These are phyloP conservation scores for Powellomyces hirtus DNA, from an alignment of 192 early-diverging fungal genomes.

Conservation along the genomic window DNA sequence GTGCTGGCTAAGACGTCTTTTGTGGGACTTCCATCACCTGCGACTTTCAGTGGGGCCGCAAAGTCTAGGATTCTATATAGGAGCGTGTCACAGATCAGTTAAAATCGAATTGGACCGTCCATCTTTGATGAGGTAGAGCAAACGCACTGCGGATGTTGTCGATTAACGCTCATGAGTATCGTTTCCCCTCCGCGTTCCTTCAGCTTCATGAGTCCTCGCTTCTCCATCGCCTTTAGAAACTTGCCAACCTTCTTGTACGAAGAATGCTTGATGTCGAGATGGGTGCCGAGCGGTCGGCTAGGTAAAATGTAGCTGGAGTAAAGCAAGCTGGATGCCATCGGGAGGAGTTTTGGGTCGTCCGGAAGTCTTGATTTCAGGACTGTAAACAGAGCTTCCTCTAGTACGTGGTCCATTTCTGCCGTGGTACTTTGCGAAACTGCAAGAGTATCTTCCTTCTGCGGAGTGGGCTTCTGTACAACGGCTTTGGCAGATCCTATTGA, in stretches of 20 bases:
- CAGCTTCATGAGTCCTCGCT: conserved; percentile 74
- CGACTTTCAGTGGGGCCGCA: conserved; percentile 16
- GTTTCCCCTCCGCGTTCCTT: conserved; percentile 76
- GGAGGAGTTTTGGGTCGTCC: conserved; percentile 58
- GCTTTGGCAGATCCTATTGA: background rate
- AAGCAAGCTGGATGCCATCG: conserved; percentile 71
- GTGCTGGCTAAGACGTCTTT: background rate
- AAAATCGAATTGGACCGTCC: background rate
- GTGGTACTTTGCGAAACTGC: background rate
- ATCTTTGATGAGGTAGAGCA: background rate
- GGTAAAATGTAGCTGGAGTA: conserved; percentile 77
- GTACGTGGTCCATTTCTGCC: conserved; percentile 71
- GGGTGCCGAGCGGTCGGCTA: conserved; percentile 54
- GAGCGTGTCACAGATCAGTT: background rate
- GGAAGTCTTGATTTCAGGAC: conserved; percentile 67
- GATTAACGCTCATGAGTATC: conserved; percentile 56
- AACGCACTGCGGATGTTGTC: conserved; percentile 58
- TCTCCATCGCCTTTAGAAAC: conserved; percentile 86
- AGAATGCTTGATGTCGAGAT: conserved; percentile 81
- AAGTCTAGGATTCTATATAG: conserved; percentile 2
- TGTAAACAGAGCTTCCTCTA: conserved; percentile 69
- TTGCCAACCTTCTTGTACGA: conserved; percentile 83
- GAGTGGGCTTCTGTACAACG: too few relatives aligned
- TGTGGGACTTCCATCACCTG: conserved; percentile 29
- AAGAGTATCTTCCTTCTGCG: too few relatives aligned